These are phyloP conservation scores for Boletus reticulatus DNA, from an alignment of 768 basidiomycete species.

Conservation along the genomic window DNA sequence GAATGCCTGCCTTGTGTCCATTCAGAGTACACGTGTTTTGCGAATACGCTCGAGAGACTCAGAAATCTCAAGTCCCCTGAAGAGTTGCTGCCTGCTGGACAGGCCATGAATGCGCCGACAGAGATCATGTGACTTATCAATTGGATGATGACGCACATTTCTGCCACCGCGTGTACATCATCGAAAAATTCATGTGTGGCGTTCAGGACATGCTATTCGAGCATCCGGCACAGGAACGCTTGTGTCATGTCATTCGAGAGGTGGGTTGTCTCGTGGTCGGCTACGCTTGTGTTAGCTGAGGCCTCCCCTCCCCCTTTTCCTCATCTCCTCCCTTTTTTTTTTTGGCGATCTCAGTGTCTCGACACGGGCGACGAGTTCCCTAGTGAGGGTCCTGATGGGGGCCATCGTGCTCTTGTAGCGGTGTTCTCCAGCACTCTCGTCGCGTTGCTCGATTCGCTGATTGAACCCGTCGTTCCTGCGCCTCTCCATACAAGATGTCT, in stretches of 20 bases:
- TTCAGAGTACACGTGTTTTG: constrained; percentile 75
- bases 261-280: constrained; percentile 34
- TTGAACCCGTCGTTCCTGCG: constrained; percentile 62
- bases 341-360: constrained; percentile 49
- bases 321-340: too few species aligned
- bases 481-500: constrained; percentile 55
- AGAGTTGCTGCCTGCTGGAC: constrained; percentile 43
- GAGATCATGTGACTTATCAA: constrained; percentile 75
- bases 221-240: constrained; percentile 39
- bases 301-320: too few species aligned
- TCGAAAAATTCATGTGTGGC: constrained; percentile 1
- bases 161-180: constrained; percentile 38
- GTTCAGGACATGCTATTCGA: constrained; percentile 55
- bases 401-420: constrained; percentile 16
- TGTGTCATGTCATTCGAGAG: constrained; percentile 57
- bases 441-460: constrained; percentile 53
- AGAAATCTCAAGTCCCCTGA: constrained; percentile 47
- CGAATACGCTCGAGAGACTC: constrained; percentile 56
- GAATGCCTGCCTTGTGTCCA: constrained; percentile 4
- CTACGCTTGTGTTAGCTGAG: not conserved
- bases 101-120: constrained; percentile 61
- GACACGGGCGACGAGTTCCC: constrained; percentile 72
- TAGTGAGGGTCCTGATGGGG: constrained; percentile 31
- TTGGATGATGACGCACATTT: constrained; percentile 67
- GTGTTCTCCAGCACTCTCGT: constrained; percentile 58